These are phyloP conservation scores for Silene coronaria DNA, from an alignment of 179 eudicot genomes.

Conservation along the genomic window DNA sequence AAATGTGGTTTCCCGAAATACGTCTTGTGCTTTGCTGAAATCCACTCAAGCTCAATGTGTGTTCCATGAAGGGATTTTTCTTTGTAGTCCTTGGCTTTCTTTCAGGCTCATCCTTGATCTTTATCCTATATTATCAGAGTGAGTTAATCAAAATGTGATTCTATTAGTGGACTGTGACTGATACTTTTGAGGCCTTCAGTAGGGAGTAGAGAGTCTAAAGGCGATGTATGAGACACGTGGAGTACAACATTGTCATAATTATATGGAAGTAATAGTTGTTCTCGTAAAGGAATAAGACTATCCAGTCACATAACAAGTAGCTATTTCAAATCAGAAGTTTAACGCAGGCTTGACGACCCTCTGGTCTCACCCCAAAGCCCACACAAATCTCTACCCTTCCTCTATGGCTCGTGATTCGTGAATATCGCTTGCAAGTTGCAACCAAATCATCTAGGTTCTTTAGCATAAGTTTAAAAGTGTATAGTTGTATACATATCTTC, in stretches of 20 bases:
- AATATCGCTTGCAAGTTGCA: neutral
- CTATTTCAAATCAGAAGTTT: neutral
- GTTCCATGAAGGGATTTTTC: neutral
- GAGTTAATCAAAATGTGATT: neutral
- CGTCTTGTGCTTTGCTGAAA: neutral
- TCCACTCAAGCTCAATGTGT: neutral
- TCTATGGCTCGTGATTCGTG: neutral
- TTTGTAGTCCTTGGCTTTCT: neutral
- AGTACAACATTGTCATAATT: neutral
- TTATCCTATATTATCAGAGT: neutral
- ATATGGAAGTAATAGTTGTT: neutral
- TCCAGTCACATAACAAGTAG: neutral
- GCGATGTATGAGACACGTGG: neutral
- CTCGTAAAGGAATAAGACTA: neutral
- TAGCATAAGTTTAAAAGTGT: neutral
- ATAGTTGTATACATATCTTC: neutral
- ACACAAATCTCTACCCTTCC: neutral
- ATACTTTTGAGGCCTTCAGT: neutral
- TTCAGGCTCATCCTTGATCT: neutral
- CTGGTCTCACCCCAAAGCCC: neutral
- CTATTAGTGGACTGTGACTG: neutral
- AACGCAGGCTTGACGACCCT: neutral
- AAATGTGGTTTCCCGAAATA: neutral
- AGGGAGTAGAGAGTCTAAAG: too few relatives aligned
- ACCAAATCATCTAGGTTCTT: neutral